Evolutionary conservation across 2,329 filamentous ascomycete species (phyloP), one percentile per base, ranked within the genome.

Genomic region (Cordyceps cateniannulata): DNA sequence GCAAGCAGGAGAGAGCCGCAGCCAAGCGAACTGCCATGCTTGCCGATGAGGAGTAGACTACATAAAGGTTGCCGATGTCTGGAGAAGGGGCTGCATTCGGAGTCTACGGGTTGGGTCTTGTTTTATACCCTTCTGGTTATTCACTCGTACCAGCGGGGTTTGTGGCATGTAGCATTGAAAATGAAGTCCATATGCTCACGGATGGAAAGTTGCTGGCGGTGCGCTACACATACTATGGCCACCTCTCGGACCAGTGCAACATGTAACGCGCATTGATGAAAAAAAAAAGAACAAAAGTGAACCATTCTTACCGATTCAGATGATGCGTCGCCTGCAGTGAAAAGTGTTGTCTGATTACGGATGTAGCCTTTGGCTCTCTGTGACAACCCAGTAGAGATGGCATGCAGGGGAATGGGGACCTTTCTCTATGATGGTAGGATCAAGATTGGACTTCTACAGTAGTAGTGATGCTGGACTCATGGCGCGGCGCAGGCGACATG

Each of bases 1-100:
- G 95, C 85, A 95, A 95, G 88, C 81, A 88, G 81, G 91, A 96
- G 85, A 90, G 96, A 81, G 85, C 89, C 78, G 79, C 83, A 77
- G 88, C 89, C 79, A 99, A 99, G 93, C 87, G 92, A 79, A 88
- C 85, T 76, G 92, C 91, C 75, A 78, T 96, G 78, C 76, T 89
- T 74, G 91, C 83, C 76, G 91, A 92, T 74, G 85, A 53, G 20
- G 57, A 74, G 73, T 79, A 82, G 74, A 77, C 75, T 70, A 76
- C 75, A 73, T 79, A 76, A 71, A 73, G 67, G 71, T 72, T 66
- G 66, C 72, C 70, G 70, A 77, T 74, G 76, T 78, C 73, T 76
- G 79, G 75, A 79, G 75, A 77, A 77, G 76, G 78, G 78, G 78
- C 78, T 81, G 78, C 79, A 82, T 81, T 80, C 77, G 81, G 81